phyloP scores from a whole-genome alignment of 2,329 filamentous ascomycete species.

The Macrophomina pseudophaseolina region DNA sequence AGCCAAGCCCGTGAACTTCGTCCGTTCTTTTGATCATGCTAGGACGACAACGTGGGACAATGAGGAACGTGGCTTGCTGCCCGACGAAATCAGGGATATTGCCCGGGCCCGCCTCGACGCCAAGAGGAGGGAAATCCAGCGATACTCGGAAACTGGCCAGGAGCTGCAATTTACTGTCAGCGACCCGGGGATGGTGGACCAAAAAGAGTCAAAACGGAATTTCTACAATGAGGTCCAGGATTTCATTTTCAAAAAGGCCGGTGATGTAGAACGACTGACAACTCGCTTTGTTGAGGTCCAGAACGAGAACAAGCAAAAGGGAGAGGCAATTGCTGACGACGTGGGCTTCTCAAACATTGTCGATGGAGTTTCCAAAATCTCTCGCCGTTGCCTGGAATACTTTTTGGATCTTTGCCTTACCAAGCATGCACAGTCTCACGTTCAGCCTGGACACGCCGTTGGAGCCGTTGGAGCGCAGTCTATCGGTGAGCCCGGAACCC shows the following conservation, averaged over 20 bases:
- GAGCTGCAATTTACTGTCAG: constrained; percentile 40
- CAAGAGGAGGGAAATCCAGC: constrained; percentile 67
- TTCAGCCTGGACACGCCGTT: constrained; percentile 94
- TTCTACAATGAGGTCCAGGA: constrained; percentile 80
- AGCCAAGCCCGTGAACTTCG: constrained; percentile 89
- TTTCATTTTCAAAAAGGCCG: constrained; percentile 69
- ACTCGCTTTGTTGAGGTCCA: constrained; percentile 49
- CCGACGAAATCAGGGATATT: constrained; percentile 72
- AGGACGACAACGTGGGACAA: constrained; percentile 82
- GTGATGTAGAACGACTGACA: constrained; percentile 45
- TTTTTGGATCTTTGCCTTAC: constrained; percentile 84
- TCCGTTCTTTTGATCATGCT: constrained; percentile 84
- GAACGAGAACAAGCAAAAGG: constrained; percentile 36
- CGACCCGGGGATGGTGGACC: constrained; percentile 59
- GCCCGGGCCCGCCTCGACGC: constrained; percentile 70
- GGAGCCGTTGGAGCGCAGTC: constrained; percentile 96
- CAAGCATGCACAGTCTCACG: constrained; percentile 89
- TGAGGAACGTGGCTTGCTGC: constrained; percentile 72
- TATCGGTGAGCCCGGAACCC: constrained; percentile 96
- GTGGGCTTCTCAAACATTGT: constrained; percentile 25
- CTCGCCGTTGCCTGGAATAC: constrained; percentile 69
- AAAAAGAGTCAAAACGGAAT: constrained; percentile 75
- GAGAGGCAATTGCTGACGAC: constrained; percentile 8
- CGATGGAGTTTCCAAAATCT: constrained; percentile 84
- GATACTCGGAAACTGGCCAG: constrained; percentile 34